Base-by-base conservation (phyloP, 129 eudicot species). In the Rutidosis leptorrhynchoides region DNA sequence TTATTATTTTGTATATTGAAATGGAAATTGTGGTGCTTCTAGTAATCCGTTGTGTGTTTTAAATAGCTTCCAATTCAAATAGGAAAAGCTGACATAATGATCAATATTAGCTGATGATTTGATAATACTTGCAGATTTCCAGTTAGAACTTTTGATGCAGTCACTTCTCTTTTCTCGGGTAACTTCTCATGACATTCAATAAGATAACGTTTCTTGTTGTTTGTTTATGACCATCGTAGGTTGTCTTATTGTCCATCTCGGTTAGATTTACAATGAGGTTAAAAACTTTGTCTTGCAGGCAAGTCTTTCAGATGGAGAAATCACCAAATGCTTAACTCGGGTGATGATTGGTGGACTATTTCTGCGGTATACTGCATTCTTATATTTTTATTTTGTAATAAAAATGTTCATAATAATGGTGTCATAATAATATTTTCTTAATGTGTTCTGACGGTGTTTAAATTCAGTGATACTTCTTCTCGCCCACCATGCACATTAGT, bases 141-240 rank as follows among this genome's bases (percentile, higher is more conserved):
- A 79, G 87, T 90, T 93, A 62, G 99, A 93, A 58, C 95, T 93
- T 72, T 54, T 93, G 77, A 86, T 93, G 95, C 99, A 93, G 68
- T 93, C 96, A 54, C 93, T 89, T 58, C 63, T 74, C 77, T 89
- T 93, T 81, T 86, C 99, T 64, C 89, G 96, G 88, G 99, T 93
- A 89, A 40, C 51, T 64, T 72, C 66, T 49, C 21, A 26, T 35
- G 58, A 42, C 56, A 52, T 55, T 69, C 54, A 52, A 55, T 30
- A 53, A 42, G 33, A 15, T 46, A 2, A 37, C 30, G 7, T 30
- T 10, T 32, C 17, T 69, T 26, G 15, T 6, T 48, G n/a, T 74
- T 26, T 51, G 27, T 21, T 48, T 37, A 23, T 66, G 35, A 57
- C 42, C 32, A 20, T 74, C 37, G 12, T 59, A 22, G 58, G 29